phyloP scores from a whole-genome alignment of 2,329 filamentous ascomycete genomes.

The Scleromitrula shiraiana region DNA sequence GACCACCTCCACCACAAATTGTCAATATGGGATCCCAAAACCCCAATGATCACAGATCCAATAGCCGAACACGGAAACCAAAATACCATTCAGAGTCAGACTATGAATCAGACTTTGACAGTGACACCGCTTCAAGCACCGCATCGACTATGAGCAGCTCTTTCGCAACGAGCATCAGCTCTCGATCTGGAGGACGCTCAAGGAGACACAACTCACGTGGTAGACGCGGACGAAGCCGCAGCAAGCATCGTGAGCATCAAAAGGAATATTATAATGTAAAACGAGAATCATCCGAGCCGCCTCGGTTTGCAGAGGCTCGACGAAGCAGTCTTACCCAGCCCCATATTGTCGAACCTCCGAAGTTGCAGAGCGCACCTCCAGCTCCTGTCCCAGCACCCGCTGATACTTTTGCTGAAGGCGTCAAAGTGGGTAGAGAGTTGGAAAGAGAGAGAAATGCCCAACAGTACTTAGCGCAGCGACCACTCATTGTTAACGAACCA shows the following conservation, averaged over 20 bases:
- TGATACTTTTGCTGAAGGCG: constrained; percentile 17
- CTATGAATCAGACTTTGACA: constrained; percentile 9
- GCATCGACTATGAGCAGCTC: constrained; percentile 10
- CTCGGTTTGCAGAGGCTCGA: background rate
- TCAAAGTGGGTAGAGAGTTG: constrained; percentile 20
- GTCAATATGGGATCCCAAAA: background rate
- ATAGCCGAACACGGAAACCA: background rate
- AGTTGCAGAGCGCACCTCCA: constrained; percentile 12
- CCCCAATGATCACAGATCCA: background rate
- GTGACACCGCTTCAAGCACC: constrained; percentile 8
- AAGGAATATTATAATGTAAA: constrained; percentile 15
- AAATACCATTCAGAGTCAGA: constrained; percentile 10
- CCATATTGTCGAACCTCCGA: constrained; percentile 14
- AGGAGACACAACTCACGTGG: constrained; percentile 1
- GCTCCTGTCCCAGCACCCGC: constrained; percentile 14
- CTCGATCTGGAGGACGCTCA: constrained; percentile 10
- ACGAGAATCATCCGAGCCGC: constrained; percentile 16
- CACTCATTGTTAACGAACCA: constrained; percentile 3
- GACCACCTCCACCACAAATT: background rate
- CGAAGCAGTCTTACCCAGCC: background rate
- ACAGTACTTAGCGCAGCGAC: constrained; percentile 10
- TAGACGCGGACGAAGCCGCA: constrained; percentile 17
- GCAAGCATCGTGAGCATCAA: constrained; percentile 16
- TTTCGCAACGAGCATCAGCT: constrained; percentile 14
- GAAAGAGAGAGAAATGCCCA: constrained; percentile 17